phyloP scores from a whole-genome alignment of 805 yeast species.

The Pichia sporocuriosa region DNA sequence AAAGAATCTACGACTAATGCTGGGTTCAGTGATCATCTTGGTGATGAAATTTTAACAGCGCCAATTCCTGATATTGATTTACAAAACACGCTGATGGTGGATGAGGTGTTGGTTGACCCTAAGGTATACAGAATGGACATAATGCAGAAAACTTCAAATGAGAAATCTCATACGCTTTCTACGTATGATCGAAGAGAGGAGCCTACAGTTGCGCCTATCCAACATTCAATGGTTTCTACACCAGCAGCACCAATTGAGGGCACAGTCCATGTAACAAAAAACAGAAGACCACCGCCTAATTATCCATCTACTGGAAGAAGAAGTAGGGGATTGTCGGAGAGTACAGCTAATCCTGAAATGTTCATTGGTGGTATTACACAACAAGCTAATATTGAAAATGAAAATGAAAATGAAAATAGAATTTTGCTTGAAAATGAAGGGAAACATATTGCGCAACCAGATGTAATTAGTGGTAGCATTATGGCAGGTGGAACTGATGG shows the following conservation, averaged over 20 bases:
- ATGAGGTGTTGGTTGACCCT: too few relatives aligned
- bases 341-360: slow-evolving; percentile 29
- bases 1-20: not conserved
- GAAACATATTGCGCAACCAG: not conserved
- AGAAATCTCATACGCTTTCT: not conserved
- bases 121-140: too few relatives aligned
- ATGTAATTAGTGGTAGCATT: not conserved
- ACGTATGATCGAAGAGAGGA: slow-evolving; percentile 36
- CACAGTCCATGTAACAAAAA: not conserved
- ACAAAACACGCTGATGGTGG: not conserved
- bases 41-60: slow-evolving; percentile 2
- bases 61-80: slow-evolving; percentile 6
- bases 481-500: not conserved
- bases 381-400: not conserved
- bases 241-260: slow-evolving; percentile 14
- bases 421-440: too few relatives aligned
- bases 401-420: too few relatives aligned
- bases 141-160: not conserved
- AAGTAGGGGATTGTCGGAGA: slow-evolving; percentile 32
- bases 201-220: slow-evolving; percentile 27
- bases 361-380: slow-evolving; percentile 15
- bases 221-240: slow-evolving; percentile 23
- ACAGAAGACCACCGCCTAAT: slow-evolving; percentile 36
- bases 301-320: slow-evolving; percentile 32
- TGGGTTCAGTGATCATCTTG: not conserved